phyloP scores from a whole-genome alignment of 257 asterid genomes.

The Solanum megistacrolobum region DNA sequence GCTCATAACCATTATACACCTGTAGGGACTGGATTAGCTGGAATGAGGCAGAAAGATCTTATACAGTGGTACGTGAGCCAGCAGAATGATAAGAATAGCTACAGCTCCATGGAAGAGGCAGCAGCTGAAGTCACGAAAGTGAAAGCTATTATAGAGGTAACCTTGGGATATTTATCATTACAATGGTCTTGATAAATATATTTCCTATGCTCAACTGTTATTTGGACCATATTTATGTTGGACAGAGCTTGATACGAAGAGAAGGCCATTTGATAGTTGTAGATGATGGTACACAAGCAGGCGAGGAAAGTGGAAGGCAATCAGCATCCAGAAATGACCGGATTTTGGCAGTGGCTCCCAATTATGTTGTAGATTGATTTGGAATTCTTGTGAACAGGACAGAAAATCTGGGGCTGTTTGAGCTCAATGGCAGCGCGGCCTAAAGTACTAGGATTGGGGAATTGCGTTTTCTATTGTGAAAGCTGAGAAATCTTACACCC shows the following conservation, averaged over 20 bases:
- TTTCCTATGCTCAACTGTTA: neutral
- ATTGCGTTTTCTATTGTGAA: neutral
- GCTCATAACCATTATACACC: neutral
- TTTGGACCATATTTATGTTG: neutral
- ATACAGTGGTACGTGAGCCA: constrained; percentile 77
- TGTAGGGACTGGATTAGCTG: constrained; percentile 65
- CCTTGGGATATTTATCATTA: neutral
- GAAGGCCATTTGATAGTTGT: constrained; percentile 94
- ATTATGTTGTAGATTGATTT: constrained; percentile 56
- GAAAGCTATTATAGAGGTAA: constrained; percentile 87
- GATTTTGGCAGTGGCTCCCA: constrained; percentile 85
- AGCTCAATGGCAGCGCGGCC: neutral
- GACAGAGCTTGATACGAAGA: constrained; percentile 73
- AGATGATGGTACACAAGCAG: constrained; percentile 63
- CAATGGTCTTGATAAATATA: neutral
- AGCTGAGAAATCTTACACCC: neutral
- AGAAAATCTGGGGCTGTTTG: neutral
- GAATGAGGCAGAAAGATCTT: constrained; percentile 83
- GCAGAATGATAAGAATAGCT: constrained; percentile 71
- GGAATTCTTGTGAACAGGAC: neutral
- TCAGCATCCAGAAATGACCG: constrained; percentile 63
- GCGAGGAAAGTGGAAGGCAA: constrained; percentile 38
- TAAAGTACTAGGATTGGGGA: neutral
- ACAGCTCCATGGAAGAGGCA: constrained; percentile 69
- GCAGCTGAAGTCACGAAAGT: constrained; percentile 67